These are phyloP conservation scores for Quaeritorhiza haematococci DNA, from an alignment of 371 early-diverging fungal genomes.

Conservation along the genomic window DNA sequence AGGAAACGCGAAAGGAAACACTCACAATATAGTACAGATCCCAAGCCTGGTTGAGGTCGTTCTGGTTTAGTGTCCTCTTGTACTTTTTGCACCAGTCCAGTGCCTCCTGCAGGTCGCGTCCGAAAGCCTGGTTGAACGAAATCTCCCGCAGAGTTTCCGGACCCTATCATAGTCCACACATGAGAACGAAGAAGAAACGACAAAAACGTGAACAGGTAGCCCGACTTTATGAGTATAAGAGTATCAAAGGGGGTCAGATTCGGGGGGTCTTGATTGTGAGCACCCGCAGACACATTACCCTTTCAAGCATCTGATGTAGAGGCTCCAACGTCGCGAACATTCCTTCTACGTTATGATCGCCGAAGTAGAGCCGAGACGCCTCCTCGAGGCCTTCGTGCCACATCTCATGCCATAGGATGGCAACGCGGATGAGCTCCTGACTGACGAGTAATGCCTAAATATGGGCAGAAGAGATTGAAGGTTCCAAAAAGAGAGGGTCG, in stretches of 20 bases:
- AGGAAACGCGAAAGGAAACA: neutral
- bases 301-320: slow-evolving; percentile 83
- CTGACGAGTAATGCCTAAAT: slow-evolving; percentile 88
- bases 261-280: no score
- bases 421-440: slow-evolving; percentile 94
- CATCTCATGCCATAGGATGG: slow-evolving; percentile 96
- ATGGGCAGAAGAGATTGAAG: no score
- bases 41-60: slow-evolving; percentile 92
- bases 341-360: slow-evolving; percentile 80
- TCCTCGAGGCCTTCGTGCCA: slow-evolving; percentile 96
- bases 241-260: neutral
- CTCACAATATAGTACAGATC: slow-evolving; percentile 74
- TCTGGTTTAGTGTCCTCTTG: slow-evolving; percentile 67
- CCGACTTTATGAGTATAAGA: neutral
- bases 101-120: slow-evolving; percentile 88
- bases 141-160: slow-evolving; percentile 93
- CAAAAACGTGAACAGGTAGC: neutral
- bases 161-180: slow-evolving; percentile 40
- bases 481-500: no score
- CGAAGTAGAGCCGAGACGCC: slow-evolving; percentile 82
- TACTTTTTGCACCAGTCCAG: slow-evolving; percentile 84
- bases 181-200: neutral
- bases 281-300: slow-evolving; percentile 32
- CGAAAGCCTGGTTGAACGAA: slow-evolving; percentile 90
- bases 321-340: slow-evolving; percentile 90